A percentile compares a stretch with the other conserved stretches of the same genome.
These are phyloP conservation scores for Colletotrichum spaethianum DNA, from an alignment of 2,329 filamentous ascomycete genomes.

Conservation along the genomic window DNA sequence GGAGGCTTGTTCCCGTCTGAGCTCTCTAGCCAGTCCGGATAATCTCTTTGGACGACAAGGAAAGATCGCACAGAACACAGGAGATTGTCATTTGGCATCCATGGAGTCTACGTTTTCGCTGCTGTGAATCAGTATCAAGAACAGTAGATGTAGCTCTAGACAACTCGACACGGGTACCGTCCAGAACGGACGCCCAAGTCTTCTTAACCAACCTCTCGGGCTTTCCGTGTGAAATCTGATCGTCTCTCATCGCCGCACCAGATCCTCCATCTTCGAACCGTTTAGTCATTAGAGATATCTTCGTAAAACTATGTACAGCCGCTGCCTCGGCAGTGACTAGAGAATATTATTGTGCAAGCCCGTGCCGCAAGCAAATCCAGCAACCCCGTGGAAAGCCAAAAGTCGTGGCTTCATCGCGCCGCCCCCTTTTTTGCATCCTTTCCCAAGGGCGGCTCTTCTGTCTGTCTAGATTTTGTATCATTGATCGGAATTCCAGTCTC, in stretches of 20 bases:
- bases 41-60: background rate
- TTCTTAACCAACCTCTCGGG: background rate
- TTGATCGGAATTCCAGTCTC: background rate
- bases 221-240: background rate
- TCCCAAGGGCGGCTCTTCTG: constrained; percentile 17
- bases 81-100: background rate
- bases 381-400: constrained; percentile 24
- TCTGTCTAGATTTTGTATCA: constrained; percentile 38
- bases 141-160: constrained; percentile 22
- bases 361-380: constrained; percentile 28
- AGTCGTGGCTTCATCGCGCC: background rate
- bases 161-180: background rate
- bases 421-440: background rate
- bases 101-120: background rate
- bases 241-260: background rate
- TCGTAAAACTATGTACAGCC: constrained; percentile 33
- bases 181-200: constrained; percentile 12
- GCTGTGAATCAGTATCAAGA: constrained; percentile 9
- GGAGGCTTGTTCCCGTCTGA: too few relatives aligned
- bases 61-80: too few relatives aligned
- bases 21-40: too few relatives aligned
- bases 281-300: constrained; percentile 36
- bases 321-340: constrained; percentile 2
- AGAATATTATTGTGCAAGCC: constrained; percentile 33
- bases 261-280: background rate